Evolutionary conservation across 2,329 filamentous ascomycete genomes (phyloP).

Genomic region (Tolypocladium cylindrosporum): DNA sequence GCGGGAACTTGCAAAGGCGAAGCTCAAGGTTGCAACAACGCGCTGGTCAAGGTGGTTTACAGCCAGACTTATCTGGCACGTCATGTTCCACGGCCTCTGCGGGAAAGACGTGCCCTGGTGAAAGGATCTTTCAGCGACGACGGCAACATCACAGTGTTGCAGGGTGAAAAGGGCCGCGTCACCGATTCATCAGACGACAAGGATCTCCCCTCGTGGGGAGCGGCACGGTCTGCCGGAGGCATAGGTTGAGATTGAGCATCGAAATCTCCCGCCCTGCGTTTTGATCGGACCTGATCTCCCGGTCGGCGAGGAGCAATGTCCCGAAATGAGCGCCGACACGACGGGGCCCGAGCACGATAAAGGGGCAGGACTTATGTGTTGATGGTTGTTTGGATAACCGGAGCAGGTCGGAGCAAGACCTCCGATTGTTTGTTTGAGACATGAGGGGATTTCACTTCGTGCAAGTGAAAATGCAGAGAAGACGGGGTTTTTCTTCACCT

Average conservation of each 20-base stretch:
- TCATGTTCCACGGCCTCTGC: too few species aligned
- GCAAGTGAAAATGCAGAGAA: too few species aligned
- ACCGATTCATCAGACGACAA: neutral
- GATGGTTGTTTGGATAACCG: too few species aligned
- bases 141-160: conserved; percentile 7
- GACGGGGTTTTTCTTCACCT: neutral
- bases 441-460: neutral
- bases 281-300: neutral
- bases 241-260: neutral
- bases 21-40: too few species aligned
- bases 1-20: too few species aligned
- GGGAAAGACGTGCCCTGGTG: too few species aligned
- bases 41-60: too few species aligned
- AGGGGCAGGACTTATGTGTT: neutral
- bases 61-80: too few species aligned
- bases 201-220: neutral
- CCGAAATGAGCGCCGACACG: neutral
- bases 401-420: neutral
- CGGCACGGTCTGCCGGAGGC: neutral
- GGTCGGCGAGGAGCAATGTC: neutral
- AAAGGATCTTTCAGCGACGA: too few species aligned
- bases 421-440: neutral
- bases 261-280: neutral
- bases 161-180: conserved; percentile 1
- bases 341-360: neutral